Base-by-base conservation (phyloP, 768 basidiomycete species). In the Mycena floridula region DNA sequence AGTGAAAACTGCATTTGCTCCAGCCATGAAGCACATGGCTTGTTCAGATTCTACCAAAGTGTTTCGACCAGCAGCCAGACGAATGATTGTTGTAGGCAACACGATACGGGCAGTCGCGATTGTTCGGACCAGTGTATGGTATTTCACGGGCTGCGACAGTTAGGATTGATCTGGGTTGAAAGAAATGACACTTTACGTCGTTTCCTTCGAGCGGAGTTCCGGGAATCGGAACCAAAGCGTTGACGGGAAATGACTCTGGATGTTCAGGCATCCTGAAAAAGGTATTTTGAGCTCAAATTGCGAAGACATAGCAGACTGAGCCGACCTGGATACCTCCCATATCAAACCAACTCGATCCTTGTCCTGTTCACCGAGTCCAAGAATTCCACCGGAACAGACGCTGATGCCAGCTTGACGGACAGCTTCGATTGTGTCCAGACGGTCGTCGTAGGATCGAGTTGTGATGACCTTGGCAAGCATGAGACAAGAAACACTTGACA, bases 201-300 rank as follows among this genome's bases (percentile, higher is more conserved):
- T 98, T 98, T 47, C 75, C 69, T 64, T 93, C 93, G 37, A 98
- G 67, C 11, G 95, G 95, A 5, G 95, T 98, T 26, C 95, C 95
- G 52, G 85, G 74, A 49, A 98, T 97, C 12, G 95, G 93, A 2
- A 98, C 95, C 45, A 98, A 74, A 12, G 95, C 94, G 62, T 98
- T 98, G 48, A 98, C 94, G 1, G 95, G 95, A 73, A 98, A 98
- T 4, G 90, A 94, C 62, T 98, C 95, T n/a, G 95, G 95, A 56
- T 97, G 91, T 60, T 94, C 89, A 30, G 89, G 84, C 77, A 96
- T 84, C 58, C 91, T 94, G 53, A 7, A 56, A 47, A 48, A 51
- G 36, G 42, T 35, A 32, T 23, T 21, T 23, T n/a, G 16, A 30
- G 40, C 43, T 47, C 42, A 20, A 28, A n/a, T n/a, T n/a, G n/a